A percentile compares a stretch with the other conserved stretches of the same genome.
Conservation (phyloP, 345 rosid species). For the Rubroshorea leprosula region DNA sequence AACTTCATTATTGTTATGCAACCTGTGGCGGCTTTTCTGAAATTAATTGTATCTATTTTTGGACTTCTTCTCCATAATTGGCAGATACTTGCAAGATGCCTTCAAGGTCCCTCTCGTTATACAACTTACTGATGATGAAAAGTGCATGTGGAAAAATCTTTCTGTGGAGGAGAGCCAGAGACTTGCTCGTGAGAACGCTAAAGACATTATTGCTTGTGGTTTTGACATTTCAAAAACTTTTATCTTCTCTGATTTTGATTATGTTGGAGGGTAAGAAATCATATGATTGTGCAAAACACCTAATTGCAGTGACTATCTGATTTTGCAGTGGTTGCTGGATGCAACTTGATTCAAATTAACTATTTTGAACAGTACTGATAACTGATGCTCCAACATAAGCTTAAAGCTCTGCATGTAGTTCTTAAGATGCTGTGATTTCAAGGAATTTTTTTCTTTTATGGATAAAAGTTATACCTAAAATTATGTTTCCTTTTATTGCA, state of each 20-base stretch:
- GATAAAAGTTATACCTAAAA: background rate
- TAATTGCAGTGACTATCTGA: background rate
- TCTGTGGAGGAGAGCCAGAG: slow-evolving; percentile 81
- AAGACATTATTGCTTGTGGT: slow-evolving; percentile 95
- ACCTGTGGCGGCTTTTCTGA: no score
- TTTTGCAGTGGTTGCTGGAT: background rate
- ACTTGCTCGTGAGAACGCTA: slow-evolving; percentile 89
- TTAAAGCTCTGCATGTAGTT: background rate
- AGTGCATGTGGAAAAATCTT: slow-evolving; percentile 85
- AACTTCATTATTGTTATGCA: no score
- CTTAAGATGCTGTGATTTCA: background rate
- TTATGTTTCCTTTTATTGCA: no score
- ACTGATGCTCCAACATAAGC: background rate
- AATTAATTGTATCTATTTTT: no score
- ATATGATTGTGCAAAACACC: background rate
- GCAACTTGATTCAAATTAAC: background rate
- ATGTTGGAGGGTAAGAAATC: slow-evolving; percentile 75
- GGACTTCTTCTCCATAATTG: no score
- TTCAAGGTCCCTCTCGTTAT: slow-evolving; percentile 89
- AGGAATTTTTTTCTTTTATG: background rate
- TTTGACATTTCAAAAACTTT: slow-evolving; percentile 78
- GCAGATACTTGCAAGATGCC: slow-evolving; percentile 26
- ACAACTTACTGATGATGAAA: slow-evolving; percentile 94
- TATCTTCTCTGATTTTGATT: slow-evolving; percentile 87
- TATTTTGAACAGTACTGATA: background rate